Percentiles rank a stretch among this genome's conserved stretches.
These are phyloP conservation scores for Colletotrichum sp. DNA, from an alignment of 2,329 filamentous ascomycete species.

Conservation along the genomic window DNA sequence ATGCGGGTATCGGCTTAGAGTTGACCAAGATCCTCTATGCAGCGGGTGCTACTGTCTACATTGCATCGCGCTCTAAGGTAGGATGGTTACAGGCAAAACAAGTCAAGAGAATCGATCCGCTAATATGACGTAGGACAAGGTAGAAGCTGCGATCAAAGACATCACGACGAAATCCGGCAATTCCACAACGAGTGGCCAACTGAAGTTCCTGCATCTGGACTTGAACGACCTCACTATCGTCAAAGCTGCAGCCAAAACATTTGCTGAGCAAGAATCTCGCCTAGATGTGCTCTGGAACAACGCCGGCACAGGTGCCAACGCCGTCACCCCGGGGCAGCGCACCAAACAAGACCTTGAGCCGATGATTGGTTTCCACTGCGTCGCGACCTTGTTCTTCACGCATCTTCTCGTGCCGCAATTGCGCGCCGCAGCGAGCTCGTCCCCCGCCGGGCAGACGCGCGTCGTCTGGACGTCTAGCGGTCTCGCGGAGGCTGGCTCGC, in stretches of 20 bases:
- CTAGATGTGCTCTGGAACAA: conserved; percentile 51
- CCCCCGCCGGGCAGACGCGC: conserved; percentile 25
- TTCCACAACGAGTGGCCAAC: neutral
- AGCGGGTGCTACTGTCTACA: conserved; percentile 57
- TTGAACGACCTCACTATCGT: conserved; percentile 47
- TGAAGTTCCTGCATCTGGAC: conserved; percentile 41
- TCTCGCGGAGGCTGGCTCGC: conserved; percentile 27
- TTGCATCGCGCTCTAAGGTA: conserved; percentile 48
- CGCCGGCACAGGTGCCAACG: conserved; percentile 30
- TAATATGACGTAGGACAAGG: neutral
- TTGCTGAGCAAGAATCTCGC: conserved; percentile 37
- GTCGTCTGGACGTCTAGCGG: conserved; percentile 36
- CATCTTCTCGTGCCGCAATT: conserved; percentile 37
- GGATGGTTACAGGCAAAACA: neutral
- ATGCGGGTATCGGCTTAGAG: conserved; percentile 50
- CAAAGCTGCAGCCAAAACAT: conserved; percentile 38
- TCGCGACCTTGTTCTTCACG: conserved; percentile 37
- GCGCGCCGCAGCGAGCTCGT: conserved; percentile 26
- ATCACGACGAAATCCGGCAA: neutral
- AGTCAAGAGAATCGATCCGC: no score
- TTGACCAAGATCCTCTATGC: conserved; percentile 57
- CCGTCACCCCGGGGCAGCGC: conserved; percentile 19
- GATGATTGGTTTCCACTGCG: conserved; percentile 37
- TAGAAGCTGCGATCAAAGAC: neutral
- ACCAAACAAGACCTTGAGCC: conserved; percentile 37